Percentiles rank a stretch among this genome's conserved stretches.
These are phyloP conservation scores for Plantago major DNA, from an alignment of 257 asterid species.

Conservation along the genomic window DNA sequence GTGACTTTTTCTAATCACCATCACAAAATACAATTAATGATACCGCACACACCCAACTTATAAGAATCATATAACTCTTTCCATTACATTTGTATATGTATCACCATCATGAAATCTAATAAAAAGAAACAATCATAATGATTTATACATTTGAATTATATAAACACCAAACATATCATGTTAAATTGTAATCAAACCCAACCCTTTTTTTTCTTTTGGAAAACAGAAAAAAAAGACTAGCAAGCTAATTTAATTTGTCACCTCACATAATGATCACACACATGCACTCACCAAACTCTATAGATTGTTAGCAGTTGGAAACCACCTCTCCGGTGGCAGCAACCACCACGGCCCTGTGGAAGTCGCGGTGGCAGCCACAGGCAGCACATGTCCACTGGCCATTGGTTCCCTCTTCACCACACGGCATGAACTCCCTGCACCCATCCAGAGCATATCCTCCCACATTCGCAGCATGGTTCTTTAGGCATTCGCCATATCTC, in stretches of 20 bases:
- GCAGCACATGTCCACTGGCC: conserved; percentile 77
- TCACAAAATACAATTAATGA: too few species aligned
- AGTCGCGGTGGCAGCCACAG: conserved; percentile 86
- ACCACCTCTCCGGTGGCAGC: conserved; percentile 31
- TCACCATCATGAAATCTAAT: too few species aligned
- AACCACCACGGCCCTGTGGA: conserved; percentile 55
- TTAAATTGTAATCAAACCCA: too few species aligned
- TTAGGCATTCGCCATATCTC: conserved; percentile 77
- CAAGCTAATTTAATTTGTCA: too few species aligned
- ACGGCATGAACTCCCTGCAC: conserved; percentile 85
- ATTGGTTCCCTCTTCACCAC: conserved; percentile 41
- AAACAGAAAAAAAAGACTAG: too few species aligned
- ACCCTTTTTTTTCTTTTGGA: too few species aligned
- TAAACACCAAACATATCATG: too few species aligned
- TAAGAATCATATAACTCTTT: neutral
- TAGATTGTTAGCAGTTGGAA: conserved; percentile 15
- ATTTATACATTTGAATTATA: too few species aligned
- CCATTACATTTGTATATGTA: too few species aligned
- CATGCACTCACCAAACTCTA: conserved; percentile 17
- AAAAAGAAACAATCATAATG: too few species aligned
- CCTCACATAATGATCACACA: neutral
- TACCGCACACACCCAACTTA: neutral
- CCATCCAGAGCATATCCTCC: conserved; percentile 95
- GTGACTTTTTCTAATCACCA: too few species aligned
- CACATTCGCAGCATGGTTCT: conserved; percentile 75